Evolutionary conservation across 192 early-diverging fungal species (phyloP), one percentile per base, ranked within the genome.

Genomic region (Entophlyctis luteolus): DNA sequence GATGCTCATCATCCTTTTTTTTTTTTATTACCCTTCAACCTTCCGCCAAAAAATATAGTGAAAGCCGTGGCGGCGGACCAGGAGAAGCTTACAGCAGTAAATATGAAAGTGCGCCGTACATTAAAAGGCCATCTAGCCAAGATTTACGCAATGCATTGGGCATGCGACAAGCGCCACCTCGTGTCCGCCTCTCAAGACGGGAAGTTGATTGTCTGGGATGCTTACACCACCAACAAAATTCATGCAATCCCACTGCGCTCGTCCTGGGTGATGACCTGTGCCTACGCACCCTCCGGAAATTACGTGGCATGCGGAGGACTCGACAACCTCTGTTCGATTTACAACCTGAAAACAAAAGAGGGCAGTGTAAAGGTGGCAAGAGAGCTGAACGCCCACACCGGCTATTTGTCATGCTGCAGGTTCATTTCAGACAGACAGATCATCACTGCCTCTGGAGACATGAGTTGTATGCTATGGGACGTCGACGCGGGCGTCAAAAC

Each of bases 221-320:
- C 94, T 42, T 94, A 90, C 74, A 92, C 93, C 48, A 98, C 95
- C 56, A 99, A 99, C 86, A 99, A 99, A 79, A 91, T 98, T 32
- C 93, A 98, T 76, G 96, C 97, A 20, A 98, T 99, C 70, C 97
- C 97, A 0, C 77, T 99, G 55, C 90, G 93, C 10, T 99, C 97
- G 1, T 98, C 96, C 12, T 99, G 97, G 97, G 96, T 99, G 71
- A 99, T 99, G 97, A 98, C 97, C 28, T 98, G 95, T 71, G 94
- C 97, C 2, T 99, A 98, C 63, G 93, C 97, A 45, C 97, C 97
- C 3, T 96, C 94, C 8, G 94, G 97, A 27, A 93, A 91, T 76
- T 95, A 94, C 81, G 97, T 99, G 22, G 97, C 97, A 46, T 99
- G 97, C 77, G 97, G 97, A 77, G 97, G 97, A 67, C 87, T 99